Evolutionary conservation across 768 basidiomycete species (phyloP).

Genomic region (Termitomyces eurrhizus): DNA sequence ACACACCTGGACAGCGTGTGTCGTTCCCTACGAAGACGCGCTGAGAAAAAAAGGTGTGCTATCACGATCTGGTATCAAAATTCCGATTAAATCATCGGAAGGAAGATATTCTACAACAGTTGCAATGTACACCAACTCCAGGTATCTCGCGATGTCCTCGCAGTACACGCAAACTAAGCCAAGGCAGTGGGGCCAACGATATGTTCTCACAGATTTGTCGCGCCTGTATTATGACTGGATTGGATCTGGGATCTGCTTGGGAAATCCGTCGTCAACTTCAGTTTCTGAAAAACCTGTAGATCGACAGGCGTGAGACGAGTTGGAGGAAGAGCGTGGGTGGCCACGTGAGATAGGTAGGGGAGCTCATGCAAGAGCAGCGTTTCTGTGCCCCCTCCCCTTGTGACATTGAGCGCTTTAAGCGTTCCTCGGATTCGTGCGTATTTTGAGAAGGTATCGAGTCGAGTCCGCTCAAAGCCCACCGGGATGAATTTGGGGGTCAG

Average conservation of each 20-base stretch:
- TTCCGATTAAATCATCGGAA: not conserved
- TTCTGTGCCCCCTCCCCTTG: constrained; percentile 54
- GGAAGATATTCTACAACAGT: constrained; percentile 14
- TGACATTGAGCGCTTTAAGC: constrained; percentile 40
- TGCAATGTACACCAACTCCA: constrained; percentile 61
- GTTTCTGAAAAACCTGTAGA: not conserved
- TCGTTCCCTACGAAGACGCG: constrained; percentile 55
- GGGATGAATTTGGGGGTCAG: constrained; percentile 10
- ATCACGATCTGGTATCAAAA: not conserved
- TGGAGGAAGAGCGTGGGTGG: constrained; percentile 26
- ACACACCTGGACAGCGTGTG: constrained; percentile 47
- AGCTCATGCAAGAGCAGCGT: constrained; percentile 50
- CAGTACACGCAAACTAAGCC: constrained; percentile 43
- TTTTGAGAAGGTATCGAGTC: constrained; percentile 53
- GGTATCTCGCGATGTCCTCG: constrained; percentile 55
- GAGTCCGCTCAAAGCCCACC: constrained; percentile 36
- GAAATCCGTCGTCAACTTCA: constrained; percentile 18
- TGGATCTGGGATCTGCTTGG: constrained; percentile 60
- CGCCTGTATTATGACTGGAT: constrained; percentile 64
- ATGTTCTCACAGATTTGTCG: constrained; percentile 51
- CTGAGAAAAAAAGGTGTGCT: constrained; percentile 33
- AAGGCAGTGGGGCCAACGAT: constrained; percentile 47
- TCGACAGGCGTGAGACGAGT: not conserved
- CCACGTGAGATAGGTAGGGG: constrained; percentile 53
- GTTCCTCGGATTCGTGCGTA: constrained; percentile 55